Evolutionary conservation across 495 filamentous ascomycete genomes (phyloP).

Genomic region (Ascodesmis nigricans): DNA sequence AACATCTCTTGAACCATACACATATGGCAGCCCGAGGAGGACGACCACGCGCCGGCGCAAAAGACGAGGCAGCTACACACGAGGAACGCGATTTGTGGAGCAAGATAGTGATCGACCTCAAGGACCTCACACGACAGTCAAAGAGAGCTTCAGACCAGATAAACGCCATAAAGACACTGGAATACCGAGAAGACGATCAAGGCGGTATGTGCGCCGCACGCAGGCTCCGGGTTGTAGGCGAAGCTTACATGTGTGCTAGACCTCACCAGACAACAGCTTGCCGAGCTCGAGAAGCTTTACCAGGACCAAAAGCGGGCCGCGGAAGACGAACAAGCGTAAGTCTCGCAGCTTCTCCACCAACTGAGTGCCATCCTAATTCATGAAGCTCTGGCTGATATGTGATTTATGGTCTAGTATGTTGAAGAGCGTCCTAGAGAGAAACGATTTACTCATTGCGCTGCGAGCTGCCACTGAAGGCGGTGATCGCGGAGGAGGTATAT

Average conservation of each 20-base stretch:
- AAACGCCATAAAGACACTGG: too few relatives aligned
- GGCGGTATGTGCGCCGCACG: too few relatives aligned
- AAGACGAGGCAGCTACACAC: conserved; percentile 19
- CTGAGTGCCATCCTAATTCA: background rate
- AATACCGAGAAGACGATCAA: too few relatives aligned
- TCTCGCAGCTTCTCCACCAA: background rate
- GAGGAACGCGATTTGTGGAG: conserved; percentile 19
- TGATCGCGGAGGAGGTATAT: conserved; percentile 22
- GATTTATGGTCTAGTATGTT: too few relatives aligned
- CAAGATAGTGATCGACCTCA: conserved; percentile 18
- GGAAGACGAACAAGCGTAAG: conserved; percentile 16
- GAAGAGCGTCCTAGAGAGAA: conserved; percentile 9
- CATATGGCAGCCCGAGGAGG: conserved; percentile 18
- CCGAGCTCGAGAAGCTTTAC: conserved; percentile 10
- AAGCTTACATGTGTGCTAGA: too few relatives aligned
- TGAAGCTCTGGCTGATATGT: background rate
- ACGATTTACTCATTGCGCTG: conserved; percentile 19
- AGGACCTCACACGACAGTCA: conserved; percentile 12
- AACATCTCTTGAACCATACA: background rate
- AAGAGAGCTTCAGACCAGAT: conserved; percentile 16
- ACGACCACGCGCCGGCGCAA: conserved; percentile 15
- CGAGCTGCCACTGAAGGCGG: conserved; percentile 21
- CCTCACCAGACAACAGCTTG: too few relatives aligned
- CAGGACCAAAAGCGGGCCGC: conserved; percentile 11
- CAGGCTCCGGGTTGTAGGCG: too few relatives aligned